Evolutionary conservation across 129 eudicot species (phyloP).

Genomic region (Tagetes patula): DNA sequence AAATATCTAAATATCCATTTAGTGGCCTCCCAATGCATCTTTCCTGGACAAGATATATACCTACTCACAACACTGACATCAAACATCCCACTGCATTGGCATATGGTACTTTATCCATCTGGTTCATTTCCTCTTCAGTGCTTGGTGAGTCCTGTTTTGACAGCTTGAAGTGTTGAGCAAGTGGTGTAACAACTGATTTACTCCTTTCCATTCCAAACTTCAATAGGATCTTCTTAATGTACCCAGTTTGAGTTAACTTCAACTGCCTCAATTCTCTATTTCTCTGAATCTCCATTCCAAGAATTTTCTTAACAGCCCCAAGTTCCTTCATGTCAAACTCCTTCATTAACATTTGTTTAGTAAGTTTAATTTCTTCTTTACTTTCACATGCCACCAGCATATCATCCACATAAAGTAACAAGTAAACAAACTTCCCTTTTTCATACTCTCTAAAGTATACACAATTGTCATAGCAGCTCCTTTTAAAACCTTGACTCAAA

Average conservation of each 20-base stretch:
- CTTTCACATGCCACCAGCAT: neutral
- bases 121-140: no score
- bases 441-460: neutral
- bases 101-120: no score
- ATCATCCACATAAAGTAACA: neutral
- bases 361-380: neutral
- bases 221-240: neutral
- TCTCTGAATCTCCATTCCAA: neutral
- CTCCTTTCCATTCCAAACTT: no score
- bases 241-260: neutral
- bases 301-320: neutral
- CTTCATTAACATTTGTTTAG: neutral
- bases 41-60: no score
- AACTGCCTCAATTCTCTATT: no score
- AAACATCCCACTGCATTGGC: no score
- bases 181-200: neutral
- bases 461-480: neutral
- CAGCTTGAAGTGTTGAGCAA: neutral
- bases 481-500: neutral
- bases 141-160: neutral
- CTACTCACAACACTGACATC: no score
- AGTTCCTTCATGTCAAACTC: neutral
- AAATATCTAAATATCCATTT: no score
- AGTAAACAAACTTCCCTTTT: no score
- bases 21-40: no score